Evolutionary conservation across 306 rosid species (phyloP).

Genomic region (Senna siamea): DNA sequence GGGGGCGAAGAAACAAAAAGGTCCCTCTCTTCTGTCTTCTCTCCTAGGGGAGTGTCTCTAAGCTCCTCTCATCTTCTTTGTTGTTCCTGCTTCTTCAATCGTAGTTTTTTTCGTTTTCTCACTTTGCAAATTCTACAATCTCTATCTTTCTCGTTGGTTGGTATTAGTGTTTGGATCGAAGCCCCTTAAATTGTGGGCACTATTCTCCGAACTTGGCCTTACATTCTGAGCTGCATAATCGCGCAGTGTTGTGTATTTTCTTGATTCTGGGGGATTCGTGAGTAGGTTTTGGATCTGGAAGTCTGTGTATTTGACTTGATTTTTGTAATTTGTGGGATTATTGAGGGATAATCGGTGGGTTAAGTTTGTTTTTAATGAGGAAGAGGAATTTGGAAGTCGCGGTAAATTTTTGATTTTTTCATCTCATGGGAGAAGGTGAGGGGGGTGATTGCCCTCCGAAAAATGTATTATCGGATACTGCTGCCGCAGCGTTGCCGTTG

Average conservation of each 20-base stretch:
- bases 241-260: background rate
- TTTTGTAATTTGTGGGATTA: slow-evolving; percentile 5
- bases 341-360: slow-evolving; percentile 39
- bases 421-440: slow-evolving; percentile 88
- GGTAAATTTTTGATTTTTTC: slow-evolving; percentile 31
- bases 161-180: slow-evolving; percentile 36
- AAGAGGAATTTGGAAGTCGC: slow-evolving; percentile 40
- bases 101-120: slow-evolving; percentile 17
- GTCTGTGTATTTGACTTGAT: slow-evolving; percentile 48
- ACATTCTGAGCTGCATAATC: slow-evolving; percentile 51
- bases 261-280: slow-evolving; percentile 20
- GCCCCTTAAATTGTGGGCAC: slow-evolving; percentile 38
- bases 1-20: slow-evolving; percentile 49
- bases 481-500: slow-evolving; percentile 39
- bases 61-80: slow-evolving; percentile 35
- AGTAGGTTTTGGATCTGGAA: slow-evolving; percentile 45
- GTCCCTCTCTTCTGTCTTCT: slow-evolving; percentile 44
- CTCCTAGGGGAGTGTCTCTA: slow-evolving; percentile 4
- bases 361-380: slow-evolving; percentile 23
- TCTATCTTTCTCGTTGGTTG: background rate
- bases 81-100: slow-evolving; percentile 36
- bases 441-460: slow-evolving; percentile 57
- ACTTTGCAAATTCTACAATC: slow-evolving; percentile 14
- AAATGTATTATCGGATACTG: slow-evolving; percentile 57
- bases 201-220: slow-evolving; percentile 39